Base-by-base conservation (phyloP, 1,139 yeast species). In the Meyerozyma smithsonii region DNA sequence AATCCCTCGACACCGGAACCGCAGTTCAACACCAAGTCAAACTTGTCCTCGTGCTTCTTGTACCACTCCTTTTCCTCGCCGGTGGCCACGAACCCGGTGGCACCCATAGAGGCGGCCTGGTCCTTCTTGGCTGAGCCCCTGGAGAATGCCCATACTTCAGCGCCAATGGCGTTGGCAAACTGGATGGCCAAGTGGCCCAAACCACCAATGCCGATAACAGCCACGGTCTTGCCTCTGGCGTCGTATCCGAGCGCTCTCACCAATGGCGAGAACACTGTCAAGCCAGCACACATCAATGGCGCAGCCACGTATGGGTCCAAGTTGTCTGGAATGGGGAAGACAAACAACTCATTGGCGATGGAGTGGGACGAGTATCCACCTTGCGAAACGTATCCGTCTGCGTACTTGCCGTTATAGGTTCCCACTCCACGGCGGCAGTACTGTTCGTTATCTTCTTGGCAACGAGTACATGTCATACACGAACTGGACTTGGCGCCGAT, bases 271-370 rank as follows among this genome's bases (percentile, higher is more conserved):
- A 64, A 80, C 1, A 74, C 79, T 16, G 87, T 81, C 50, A 79
- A 64, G 42, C 87, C 87, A 33, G 81, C 86, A 63, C 87, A 81
- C 65, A 81, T 61, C 54, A 81, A 66, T 19, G 86, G 85, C 14
- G 84, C 84, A 28, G 79, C 85, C 39, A 62, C 57, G 39, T 62
- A 66, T 19, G 72, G 58, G 16, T 64, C 59, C 44, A 79, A 54
- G 17, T 43, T 57, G n/a, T 78, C 81, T 17, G 87, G 87, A 42
- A 81, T 72, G 19, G 72, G 69, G 58, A 79, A 72, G 5, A 66
- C 78, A 51, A 74, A 77, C 41, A 67, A 62, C 49, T 77, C 78
- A 52, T 73, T 64, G 35, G 74, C 79, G 44, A 80, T 69, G 33
- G 76, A 60, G 56, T 75, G 78, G 35, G 79, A 71, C 8, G 86